phyloP scores from a whole-genome alignment of 192 early-diverging fungal genomes.

The Anaeromyces robustus region DNA sequence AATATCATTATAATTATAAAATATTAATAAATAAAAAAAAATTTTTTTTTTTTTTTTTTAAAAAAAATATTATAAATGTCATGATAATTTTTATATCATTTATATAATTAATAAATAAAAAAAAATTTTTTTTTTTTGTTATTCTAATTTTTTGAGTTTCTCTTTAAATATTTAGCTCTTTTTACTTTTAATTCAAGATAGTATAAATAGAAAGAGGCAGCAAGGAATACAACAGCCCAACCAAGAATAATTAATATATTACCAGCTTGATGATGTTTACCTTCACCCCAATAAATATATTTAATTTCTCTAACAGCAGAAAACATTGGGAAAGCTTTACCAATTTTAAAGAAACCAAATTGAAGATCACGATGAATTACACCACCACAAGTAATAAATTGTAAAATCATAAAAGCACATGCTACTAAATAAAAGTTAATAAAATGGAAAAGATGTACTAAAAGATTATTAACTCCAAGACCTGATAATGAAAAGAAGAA shows the following conservation, averaged over 20 bases:
- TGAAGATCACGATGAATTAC: neutral
- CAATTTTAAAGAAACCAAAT: neutral
- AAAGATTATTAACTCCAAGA: neutral
- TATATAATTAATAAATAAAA: no score
- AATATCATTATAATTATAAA: no score
- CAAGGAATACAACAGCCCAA: neutral
- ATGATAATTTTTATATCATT: no score
- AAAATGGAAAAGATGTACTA: neutral
- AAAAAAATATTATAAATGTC: no score
- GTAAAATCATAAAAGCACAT: neutral
- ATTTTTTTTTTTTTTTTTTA: no score
- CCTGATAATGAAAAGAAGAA: neutral
- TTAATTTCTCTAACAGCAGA: neutral
- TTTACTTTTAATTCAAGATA: neutral
- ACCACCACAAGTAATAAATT: neutral
- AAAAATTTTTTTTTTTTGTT: no score
- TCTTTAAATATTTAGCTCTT: no score
- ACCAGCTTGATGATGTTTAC: neutral
- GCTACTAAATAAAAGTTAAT: neutral
- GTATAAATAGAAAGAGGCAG: neutral
- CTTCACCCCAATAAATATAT: neutral
- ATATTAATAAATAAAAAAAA: no score
- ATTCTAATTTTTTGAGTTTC: no score
- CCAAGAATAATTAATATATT: neutral
- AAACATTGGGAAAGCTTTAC: neutral